These are phyloP conservation scores for Ogataea pilisensis DNA, from an alignment of 805 yeast species.

Conservation along the genomic window DNA sequence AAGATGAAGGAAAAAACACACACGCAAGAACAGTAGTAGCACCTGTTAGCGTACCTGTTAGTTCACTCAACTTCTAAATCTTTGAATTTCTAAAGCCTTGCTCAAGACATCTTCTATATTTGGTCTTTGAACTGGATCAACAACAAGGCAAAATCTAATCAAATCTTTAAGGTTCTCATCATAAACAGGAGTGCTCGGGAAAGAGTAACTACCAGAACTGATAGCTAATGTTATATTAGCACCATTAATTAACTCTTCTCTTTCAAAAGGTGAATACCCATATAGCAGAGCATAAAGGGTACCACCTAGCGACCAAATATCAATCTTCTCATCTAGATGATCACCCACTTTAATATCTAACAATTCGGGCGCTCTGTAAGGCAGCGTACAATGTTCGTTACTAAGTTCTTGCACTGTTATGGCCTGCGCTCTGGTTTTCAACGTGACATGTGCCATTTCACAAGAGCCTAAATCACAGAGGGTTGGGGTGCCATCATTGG, in stretches of 20 bases:
- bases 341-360: constrained; percentile 68
- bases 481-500: constrained; percentile 71
- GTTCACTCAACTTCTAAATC: constrained; percentile 9
- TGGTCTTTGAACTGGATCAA: constrained; percentile 63
- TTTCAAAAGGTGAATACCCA: constrained; percentile 81
- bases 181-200: constrained; percentile 53
- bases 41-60: no score
- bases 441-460: constrained; percentile 51
- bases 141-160: constrained; percentile 55
- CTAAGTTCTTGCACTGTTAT: constrained; percentile 74
- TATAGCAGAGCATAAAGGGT: constrained; percentile 72
- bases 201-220: constrained; percentile 55
- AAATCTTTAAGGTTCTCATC: constrained; percentile 52
- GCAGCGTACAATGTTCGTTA: constrained; percentile 79
- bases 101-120: constrained; percentile 54
- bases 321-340: constrained; percentile 68
- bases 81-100: constrained; percentile 41
- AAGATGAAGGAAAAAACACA: no score
- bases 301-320: constrained; percentile 92
- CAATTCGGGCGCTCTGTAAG: constrained; percentile 88
- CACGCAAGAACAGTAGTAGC: no score
- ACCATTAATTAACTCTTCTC: constrained; percentile 75
- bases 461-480: constrained; percentile 84
- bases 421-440: constrained; percentile 64
- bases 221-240: constrained; percentile 79